A percentile compares a stretch with the other conserved stretches of the same genome.
These are phyloP conservation scores for Penicillium taxi DNA, from an alignment of 495 filamentous ascomycete genomes.

Conservation along the genomic window DNA sequence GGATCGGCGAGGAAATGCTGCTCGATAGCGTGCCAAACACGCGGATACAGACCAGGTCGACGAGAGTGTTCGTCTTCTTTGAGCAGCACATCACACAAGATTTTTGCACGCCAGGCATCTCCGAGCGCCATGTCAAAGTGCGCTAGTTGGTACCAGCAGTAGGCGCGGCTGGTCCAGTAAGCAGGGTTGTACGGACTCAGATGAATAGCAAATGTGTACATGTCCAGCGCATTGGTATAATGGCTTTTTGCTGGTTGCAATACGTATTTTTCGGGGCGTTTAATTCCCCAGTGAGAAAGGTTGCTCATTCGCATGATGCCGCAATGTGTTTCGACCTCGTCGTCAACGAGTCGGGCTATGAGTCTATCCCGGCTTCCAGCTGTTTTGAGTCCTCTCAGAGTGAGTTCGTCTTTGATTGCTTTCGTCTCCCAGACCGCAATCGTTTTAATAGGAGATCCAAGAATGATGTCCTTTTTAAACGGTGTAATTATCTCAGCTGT, in stretches of 20 bases:
- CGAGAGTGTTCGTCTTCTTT: slow-evolving; percentile 10
- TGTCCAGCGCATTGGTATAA: slow-evolving; percentile 17
- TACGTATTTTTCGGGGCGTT: slow-evolving; percentile 7
- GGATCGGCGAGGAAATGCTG: slow-evolving; percentile 20
- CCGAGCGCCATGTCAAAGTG: slow-evolving; percentile 79
- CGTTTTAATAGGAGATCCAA: not conserved
- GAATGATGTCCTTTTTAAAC: not conserved
- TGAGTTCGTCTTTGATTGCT: slow-evolving; percentile 2
- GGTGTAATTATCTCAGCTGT: not conserved
- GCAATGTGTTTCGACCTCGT: slow-evolving; percentile 7
- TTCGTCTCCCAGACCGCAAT: slow-evolving; percentile 1
- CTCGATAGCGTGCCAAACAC: slow-evolving; percentile 26
- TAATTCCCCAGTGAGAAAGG: slow-evolving; percentile 19
- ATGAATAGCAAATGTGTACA: slow-evolving; percentile 30
- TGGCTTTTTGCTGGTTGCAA: slow-evolving; percentile 8
- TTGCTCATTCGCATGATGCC: slow-evolving; percentile 12
- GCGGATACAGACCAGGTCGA: slow-evolving; percentile 20
- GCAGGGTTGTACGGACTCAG: slow-evolving; percentile 60
- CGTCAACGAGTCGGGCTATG: not conserved
- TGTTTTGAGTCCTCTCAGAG: not conserved
- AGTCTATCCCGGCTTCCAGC: not conserved
- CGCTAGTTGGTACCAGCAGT: slow-evolving; percentile 57
- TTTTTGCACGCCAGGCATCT: slow-evolving; percentile 73
- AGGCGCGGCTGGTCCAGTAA: slow-evolving; percentile 61
- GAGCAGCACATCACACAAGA: slow-evolving; percentile 42